A percentile compares a stretch with the other conserved stretches of the same genome.
phyloP scores from a whole-genome alignment of 306 rosid genomes.

The Nissolia schottii region DNA sequence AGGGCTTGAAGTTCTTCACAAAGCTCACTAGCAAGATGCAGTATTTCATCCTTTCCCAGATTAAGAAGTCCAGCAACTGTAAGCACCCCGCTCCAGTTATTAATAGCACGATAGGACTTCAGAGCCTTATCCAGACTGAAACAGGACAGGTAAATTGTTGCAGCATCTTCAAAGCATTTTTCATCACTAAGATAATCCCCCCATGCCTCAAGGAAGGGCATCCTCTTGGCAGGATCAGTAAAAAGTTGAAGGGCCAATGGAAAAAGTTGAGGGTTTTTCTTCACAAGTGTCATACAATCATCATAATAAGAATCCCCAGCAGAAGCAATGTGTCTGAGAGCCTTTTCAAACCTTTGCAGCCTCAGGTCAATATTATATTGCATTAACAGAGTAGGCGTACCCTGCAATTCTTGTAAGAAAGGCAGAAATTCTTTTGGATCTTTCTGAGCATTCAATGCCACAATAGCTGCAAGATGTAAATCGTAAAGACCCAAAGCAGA shows the following conservation, averaged over 20 bases:
- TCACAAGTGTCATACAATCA: conserved; percentile 77
- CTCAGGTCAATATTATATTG: conserved; percentile 83
- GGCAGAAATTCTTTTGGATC: conserved; percentile 98
- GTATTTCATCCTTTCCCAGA: conserved; percentile 64
- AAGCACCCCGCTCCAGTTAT: conserved; percentile 85
- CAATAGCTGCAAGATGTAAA: conserved; percentile 89
- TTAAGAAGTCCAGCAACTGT: conserved; percentile 78
- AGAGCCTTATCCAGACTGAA: conserved; percentile 77
- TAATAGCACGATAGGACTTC: conserved; percentile 73
- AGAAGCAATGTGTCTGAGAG: conserved; percentile 78
- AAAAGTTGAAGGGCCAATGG: conserved; percentile 83
- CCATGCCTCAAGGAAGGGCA: conserved; percentile 86
- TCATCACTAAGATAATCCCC: conserved; percentile 78
- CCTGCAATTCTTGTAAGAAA: conserved; percentile 78
- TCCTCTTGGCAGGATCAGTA: conserved; percentile 60
- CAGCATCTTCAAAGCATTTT: conserved; percentile 82
- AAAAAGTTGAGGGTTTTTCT: conserved; percentile 74
- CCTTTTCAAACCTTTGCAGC: conserved; percentile 82
- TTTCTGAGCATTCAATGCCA: conserved; percentile 91
- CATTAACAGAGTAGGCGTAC: conserved; percentile 64
- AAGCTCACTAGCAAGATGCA: conserved; percentile 68
- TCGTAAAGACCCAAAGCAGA: conserved; percentile 97
- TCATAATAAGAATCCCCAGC: conserved; percentile 84
- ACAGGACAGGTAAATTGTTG: conserved; percentile 73
- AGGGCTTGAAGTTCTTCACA: conserved; percentile 98